These are phyloP conservation scores for Penicillium hesseltinei DNA, from an alignment of 2,329 filamentous ascomycete genomes.

Conservation along the genomic window DNA sequence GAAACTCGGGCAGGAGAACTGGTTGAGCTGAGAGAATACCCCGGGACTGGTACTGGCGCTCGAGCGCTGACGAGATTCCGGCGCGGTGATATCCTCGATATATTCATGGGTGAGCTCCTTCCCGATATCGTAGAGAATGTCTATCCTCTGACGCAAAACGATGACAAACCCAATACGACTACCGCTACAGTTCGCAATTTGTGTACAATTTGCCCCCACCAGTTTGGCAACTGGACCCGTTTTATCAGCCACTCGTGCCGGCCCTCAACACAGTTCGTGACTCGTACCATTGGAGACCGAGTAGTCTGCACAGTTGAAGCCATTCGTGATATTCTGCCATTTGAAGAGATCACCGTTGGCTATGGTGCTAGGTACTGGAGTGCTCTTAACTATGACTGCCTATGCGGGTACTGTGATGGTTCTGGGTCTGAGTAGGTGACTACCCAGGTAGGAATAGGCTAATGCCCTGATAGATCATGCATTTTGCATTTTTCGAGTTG, in stretches of 20 bases:
- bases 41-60: conserved; percentile 30
- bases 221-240: conserved; percentile 36
- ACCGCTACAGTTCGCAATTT: background rate
- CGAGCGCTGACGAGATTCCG: conserved; percentile 29
- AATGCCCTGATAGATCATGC: background rate
- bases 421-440: background rate
- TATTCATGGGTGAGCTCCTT: conserved; percentile 28
- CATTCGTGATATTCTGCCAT: conserved; percentile 27
- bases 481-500: background rate
- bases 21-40: conserved; percentile 34
- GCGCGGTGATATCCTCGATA: conserved; percentile 23
- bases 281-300: conserved; percentile 21
- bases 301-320: conserved; percentile 22
- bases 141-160: conserved; percentile 20
- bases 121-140: conserved; percentile 10
- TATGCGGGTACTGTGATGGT: background rate
- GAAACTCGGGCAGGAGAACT: conserved; percentile 17
- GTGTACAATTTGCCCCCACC: conserved; percentile 17
- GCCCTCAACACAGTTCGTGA: conserved; percentile 20
- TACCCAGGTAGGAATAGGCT: background rate
- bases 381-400: background rate
- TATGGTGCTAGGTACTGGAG: conserved; percentile 35
- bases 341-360: conserved; percentile 36
- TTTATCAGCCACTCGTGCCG: conserved; percentile 40
- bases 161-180: background rate